phyloP scores from a whole-genome alignment of 164 flowering plant species.

The Vitis amurensis region DNA sequence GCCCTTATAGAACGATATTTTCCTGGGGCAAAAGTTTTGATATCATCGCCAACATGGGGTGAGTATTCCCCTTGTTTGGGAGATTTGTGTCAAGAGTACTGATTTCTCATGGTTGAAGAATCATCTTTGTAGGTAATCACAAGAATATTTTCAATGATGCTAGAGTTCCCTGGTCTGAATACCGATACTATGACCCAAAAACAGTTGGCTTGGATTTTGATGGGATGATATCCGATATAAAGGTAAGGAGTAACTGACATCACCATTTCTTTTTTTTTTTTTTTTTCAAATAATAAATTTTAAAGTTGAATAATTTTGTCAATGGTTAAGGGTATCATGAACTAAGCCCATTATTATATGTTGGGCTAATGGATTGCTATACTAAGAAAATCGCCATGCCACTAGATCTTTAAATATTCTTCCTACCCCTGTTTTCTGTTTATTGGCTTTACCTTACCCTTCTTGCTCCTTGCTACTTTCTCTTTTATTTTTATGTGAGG shows the following conservation, averaged over 20 bases:
- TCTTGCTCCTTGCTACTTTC: too few relatives aligned
- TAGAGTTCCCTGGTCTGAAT: conserved; percentile 96
- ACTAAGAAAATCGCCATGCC: too few relatives aligned
- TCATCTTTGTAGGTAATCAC: conserved; percentile 75
- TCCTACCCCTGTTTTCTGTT: too few relatives aligned
- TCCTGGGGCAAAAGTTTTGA: conserved; percentile 83
- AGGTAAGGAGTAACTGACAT: not conserved
- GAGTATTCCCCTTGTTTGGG: conserved; percentile 22
- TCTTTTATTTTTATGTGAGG: too few relatives aligned
- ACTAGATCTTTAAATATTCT: too few relatives aligned
- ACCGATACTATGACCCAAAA: conserved; percentile 90
- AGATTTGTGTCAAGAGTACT: not conserved
- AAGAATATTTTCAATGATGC: conserved; percentile 98
- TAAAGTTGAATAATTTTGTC: too few relatives aligned
- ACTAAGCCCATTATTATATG: too few relatives aligned
- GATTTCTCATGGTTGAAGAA: conserved; percentile 9
- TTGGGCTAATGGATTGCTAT: too few relatives aligned
- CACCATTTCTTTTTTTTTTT: not conserved
- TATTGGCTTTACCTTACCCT: too few relatives aligned
- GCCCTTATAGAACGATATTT: conserved; percentile 91
- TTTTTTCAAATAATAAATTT: too few relatives aligned
- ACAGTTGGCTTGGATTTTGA: conserved; percentile 97
- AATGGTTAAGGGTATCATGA: too few relatives aligned
- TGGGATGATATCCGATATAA: conserved; percentile 89
- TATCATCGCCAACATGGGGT: conserved; percentile 99